Base-by-base conservation (phyloP, 2,329 filamentous ascomycete genomes). In the Cladorrhinum sp. region DNA sequence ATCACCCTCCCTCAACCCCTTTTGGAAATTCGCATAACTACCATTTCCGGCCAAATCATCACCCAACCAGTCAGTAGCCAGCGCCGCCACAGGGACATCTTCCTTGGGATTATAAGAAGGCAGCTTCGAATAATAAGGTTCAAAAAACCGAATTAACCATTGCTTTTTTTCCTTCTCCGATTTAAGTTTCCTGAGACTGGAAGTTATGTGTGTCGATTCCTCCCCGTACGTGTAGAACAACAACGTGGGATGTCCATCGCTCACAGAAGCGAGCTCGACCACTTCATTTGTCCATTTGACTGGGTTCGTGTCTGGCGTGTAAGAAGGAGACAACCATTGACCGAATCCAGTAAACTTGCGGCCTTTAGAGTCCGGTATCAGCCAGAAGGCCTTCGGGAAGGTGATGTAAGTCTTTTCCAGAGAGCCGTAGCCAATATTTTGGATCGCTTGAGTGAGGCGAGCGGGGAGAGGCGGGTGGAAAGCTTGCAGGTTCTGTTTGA, bases 21-120 rank as follows among this genome's bases (percentile, higher is more conserved):
- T 80, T 69, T 92, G 92, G 75, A 96, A 96, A 73, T 96, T 96
- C 56, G 82, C 84, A 73, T 96, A 96, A 67, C 87, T 90, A 8
- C 93, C 92, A 70, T 88, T 86, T 0, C 93, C 92, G 0, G 92
- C 90, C 30, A 92, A 82, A 16, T 89, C 85, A 70, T 96, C 92
- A 53, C 82, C 82, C 26, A 90, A 80, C 92, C 92, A 96, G 60
- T 84, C 81, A 0, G 92, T 96, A 0, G 90, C 86, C 2, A 92
- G 77, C 42, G 86, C 82, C 0, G 79, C 82, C 0, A 73, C 75
- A 0, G 92, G 91, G 30, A 77, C 77, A 0, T 81, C 76, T 21
- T 16, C n/a, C 0, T 65, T 66, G 0, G 79, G 69, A 1, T 79
- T 74, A 75, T 90, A 96, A 64, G 87, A 81, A 0, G 90, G 90